Evolutionary conservation across 139 green algal genomes (phyloP).

Genomic region (Chlorella sorokiniana): DNA sequence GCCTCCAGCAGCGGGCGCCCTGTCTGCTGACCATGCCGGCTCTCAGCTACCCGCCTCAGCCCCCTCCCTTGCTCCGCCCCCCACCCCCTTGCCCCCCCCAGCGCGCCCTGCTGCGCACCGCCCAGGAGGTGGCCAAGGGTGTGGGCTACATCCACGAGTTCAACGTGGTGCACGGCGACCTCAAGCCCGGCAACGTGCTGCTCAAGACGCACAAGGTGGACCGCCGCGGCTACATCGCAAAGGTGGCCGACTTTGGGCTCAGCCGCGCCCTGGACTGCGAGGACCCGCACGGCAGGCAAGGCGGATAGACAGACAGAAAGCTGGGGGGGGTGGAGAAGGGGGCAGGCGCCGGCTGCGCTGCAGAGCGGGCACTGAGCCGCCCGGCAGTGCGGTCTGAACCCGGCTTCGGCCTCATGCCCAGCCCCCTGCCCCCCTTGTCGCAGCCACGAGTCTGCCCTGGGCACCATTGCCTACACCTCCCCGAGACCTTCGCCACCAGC

Average conservation of each 20-base stretch:
- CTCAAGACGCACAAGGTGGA: slow-evolving; percentile 61
- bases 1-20: neutral
- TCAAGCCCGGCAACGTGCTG: slow-evolving; percentile 62
- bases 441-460: slow-evolving; percentile 18
- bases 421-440: neutral
- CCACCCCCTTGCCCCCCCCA: slow-evolving; percentile 24
- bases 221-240: slow-evolving; percentile 54
- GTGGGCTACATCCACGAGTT: slow-evolving; percentile 63
- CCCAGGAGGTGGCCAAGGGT: slow-evolving; percentile 56
- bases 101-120: slow-evolving; percentile 51
- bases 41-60: too few relatives aligned
- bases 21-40: neutral
- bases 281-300: slow-evolving; percentile 5
- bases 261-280: slow-evolving; percentile 7
- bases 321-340: too few relatives aligned
- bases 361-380: too few relatives aligned
- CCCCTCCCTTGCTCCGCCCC: too few relatives aligned
- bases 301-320: too few relatives aligned
- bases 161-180: slow-evolving; percentile 50
- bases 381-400: neutral
- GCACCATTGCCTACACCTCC: slow-evolving; percentile 63
- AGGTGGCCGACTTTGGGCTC: slow-evolving; percentile 60
- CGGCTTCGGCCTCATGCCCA: neutral
- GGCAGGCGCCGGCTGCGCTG: too few relatives aligned
- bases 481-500: slow-evolving; percentile 40